A percentile compares a stretch with the other conserved stretches of the same genome.
Conservation (phyloP, 2,329 filamentous ascomycete genomes). For the Ophioceras dolichostomum region DNA sequence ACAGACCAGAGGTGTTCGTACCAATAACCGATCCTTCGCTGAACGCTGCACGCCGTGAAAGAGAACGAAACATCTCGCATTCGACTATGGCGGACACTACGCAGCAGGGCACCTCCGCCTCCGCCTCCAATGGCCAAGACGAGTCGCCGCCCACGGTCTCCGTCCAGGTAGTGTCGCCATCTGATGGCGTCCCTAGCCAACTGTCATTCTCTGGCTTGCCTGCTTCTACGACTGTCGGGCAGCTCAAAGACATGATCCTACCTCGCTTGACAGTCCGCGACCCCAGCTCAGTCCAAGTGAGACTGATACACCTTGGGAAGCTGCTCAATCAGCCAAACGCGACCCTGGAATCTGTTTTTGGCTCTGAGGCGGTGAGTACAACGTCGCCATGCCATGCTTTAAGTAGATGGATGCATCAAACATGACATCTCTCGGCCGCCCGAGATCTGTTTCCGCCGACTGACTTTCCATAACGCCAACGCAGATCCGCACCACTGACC, state of each 20-base stretch:
- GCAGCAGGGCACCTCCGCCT: too few relatives aligned
- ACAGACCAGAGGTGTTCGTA: too few relatives aligned
- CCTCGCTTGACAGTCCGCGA: slow-evolving; percentile 20
- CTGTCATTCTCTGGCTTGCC: slow-evolving; percentile 2
- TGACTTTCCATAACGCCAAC: too few relatives aligned
- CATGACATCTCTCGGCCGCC: too few relatives aligned
- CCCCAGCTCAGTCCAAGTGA: slow-evolving; percentile 41
- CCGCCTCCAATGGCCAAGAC: slow-evolving; percentile 7
- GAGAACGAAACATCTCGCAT: too few relatives aligned
- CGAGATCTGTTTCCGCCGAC: too few relatives aligned
- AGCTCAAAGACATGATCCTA: slow-evolving; percentile 4
- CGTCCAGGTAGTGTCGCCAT: slow-evolving; percentile 47
- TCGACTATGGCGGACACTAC: too few relatives aligned
- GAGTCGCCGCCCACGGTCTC: slow-evolving; percentile 26
- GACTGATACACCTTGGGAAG: slow-evolving; percentile 48
- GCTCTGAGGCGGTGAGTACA: slow-evolving; percentile 37
- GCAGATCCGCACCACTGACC: neutral
- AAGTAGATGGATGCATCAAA: too few relatives aligned
- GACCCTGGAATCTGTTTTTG: slow-evolving; percentile 44
- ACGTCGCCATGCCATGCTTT: too few relatives aligned
- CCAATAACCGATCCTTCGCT: too few relatives aligned
- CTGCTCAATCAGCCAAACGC: slow-evolving; percentile 40
- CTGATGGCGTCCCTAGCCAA: slow-evolving; percentile 27
- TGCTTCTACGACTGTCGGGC: slow-evolving; percentile 2
- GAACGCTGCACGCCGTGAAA: too few relatives aligned